Evolutionary conservation across 2,329 filamentous ascomycete species (phyloP).

Genomic region (Phaeosphaeria sp.): DNA sequence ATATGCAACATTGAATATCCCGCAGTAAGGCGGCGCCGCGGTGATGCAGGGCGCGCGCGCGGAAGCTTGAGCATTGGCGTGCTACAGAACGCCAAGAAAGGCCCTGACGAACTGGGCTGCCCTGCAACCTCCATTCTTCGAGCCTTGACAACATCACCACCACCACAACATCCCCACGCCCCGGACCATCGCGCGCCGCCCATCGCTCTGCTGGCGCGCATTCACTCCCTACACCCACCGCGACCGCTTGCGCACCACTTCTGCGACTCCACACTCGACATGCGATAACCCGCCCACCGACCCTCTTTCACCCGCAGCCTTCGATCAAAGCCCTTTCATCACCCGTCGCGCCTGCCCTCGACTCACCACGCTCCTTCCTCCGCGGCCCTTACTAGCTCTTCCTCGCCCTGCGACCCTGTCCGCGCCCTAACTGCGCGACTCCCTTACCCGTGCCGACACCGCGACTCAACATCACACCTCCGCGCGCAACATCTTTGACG

Average conservation of each 20-base stretch:
- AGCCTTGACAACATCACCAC: conserved; percentile 10
- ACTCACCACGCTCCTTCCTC: conserved; percentile 9
- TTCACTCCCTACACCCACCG: conserved; percentile 8
- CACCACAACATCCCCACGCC: conserved; percentile 4
- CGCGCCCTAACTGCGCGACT: conserved; percentile 3
- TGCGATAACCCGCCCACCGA: conserved; percentile 11
- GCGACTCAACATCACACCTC: not conserved
- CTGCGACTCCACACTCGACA: conserved; percentile 10
- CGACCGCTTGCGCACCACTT: conserved; percentile 15
- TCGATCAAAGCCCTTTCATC: conserved; percentile 17
- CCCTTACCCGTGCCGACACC: not conserved
- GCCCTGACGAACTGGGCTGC: not conserved
- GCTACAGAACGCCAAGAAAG: not conserved
- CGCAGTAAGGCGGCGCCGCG: not conserved
- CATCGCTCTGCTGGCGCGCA: conserved; percentile 3
- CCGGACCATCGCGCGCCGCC: conserved; percentile 9
- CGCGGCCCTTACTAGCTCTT: not conserved
- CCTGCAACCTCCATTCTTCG: not conserved
- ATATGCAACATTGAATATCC: not conserved
- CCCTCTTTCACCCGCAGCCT: conserved; percentile 16
- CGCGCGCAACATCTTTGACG: not conserved
- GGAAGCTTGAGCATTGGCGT: not conserved
- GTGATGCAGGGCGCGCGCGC: conserved; percentile 6
- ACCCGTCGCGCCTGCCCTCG: conserved; percentile 8
- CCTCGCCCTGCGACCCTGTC: conserved; percentile 1